Evolutionary conservation across 257 asterid genomes (phyloP).

Genomic region (Solanum peruvianum): DNA sequence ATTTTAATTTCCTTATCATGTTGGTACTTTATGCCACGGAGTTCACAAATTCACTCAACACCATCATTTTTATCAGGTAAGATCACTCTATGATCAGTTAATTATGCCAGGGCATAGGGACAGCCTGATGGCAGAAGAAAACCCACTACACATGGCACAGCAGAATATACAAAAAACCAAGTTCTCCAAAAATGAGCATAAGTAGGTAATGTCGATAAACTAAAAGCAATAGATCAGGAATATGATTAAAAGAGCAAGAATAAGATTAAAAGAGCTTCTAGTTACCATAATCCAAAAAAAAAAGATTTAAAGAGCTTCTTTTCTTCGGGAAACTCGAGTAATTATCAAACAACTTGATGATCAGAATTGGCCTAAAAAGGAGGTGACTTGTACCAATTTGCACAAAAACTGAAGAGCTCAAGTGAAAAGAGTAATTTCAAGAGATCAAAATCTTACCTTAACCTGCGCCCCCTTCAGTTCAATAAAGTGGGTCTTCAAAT

Average conservation of each 20-base stretch:
- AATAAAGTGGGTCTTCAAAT: slow-evolving; percentile 74
- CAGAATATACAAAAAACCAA: background rate
- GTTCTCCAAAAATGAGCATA: background rate
- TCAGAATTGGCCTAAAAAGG: background rate
- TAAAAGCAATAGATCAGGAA: background rate
- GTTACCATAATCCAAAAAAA: background rate
- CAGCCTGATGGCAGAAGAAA: background rate
- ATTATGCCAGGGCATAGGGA: background rate
- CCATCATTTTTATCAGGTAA: background rate
- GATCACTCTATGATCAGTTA: background rate
- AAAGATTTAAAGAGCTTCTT: background rate
- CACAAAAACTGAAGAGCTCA: slow-evolving; percentile 1
- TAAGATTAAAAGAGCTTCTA: background rate
- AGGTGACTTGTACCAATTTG: background rate
- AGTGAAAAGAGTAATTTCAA: background rate
- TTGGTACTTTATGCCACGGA: background rate
- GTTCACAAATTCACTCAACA: background rate
- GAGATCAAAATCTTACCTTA: slow-evolving; percentile 42
- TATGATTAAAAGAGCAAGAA: background rate
- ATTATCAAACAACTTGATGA: background rate
- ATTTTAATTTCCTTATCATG: background rate
- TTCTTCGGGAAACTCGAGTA: background rate
- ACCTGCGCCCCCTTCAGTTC: slow-evolving; percentile 98
- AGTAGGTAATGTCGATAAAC: background rate
- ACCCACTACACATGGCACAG: background rate